A percentile compares a stretch with the other conserved stretches of the same genome.
These are phyloP conservation scores for Tricholoma saponaceum DNA, from an alignment of 768 basidiomycete genomes.

Conservation along the genomic window DNA sequence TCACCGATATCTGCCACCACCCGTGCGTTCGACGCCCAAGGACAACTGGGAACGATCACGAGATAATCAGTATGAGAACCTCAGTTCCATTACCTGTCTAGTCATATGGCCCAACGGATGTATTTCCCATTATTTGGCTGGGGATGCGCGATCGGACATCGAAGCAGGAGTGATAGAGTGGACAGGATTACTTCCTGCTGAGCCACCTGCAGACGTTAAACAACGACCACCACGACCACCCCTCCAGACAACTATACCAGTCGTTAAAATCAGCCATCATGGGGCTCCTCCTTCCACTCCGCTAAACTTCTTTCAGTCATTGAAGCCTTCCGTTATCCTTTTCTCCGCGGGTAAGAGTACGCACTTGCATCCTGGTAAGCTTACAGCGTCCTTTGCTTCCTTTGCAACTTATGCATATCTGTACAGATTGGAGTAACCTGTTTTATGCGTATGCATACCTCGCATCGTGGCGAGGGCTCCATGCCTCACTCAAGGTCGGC, in stretches of 20 bases:
- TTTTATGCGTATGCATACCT: neutral
- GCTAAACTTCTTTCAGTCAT: neutral
- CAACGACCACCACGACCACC: neutral
- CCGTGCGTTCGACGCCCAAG: neutral
- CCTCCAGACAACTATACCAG: neutral
- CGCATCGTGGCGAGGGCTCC: neutral
- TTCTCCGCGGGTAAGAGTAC: neutral
- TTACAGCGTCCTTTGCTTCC: neutral
- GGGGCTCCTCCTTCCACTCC: neutral
- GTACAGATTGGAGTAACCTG: neutral
- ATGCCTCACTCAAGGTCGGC: neutral
- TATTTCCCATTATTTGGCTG: neutral
- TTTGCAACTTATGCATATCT: neutral
- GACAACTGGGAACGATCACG: too few relatives aligned
- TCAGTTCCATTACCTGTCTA: neutral
- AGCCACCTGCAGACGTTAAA: too few relatives aligned
- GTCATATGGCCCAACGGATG: neutral
- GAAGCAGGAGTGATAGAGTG: neutral
- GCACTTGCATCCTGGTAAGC: neutral
- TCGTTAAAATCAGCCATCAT: neutral
- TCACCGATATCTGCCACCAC: neutral
- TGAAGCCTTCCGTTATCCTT: neutral
- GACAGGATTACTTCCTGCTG: neutral
- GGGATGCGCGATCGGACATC: neutral
- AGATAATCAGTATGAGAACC: too few relatives aligned